Base-by-base conservation (phyloP, 2,329 filamentous ascomycete species). In the Leptographium radiaticola region DNA sequence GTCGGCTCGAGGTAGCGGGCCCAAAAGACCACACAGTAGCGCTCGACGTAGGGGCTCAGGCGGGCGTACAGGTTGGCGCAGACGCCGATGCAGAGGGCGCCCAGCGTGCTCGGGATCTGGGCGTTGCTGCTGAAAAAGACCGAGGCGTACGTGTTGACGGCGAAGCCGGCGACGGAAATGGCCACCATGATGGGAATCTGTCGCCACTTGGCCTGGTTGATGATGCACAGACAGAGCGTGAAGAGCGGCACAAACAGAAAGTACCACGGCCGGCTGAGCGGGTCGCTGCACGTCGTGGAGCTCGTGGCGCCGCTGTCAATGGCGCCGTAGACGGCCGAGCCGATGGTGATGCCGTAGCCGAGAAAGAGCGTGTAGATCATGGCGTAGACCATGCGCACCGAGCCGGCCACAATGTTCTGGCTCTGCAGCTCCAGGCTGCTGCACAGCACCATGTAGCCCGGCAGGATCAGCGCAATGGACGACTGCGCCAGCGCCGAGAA, bases 51-150 rank as follows among this genome's bases (percentile, higher is more conserved):
- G 5, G 75, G 71, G 16, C 81, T 79, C n/a, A 83, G 68, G 2
- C 87, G 78, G 15, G 84, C 84, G 69, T 93, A 91, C 2, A 89
- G 64, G 60, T 94, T 94, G 4, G 87, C 87, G 50, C 89, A 70
- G 38, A 90, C 77, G 12, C 88, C 88, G 15, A 94, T 81, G 0
- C 80, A 78, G 51, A 94, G 75, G 0, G 88, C 87, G 36, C 86
- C 86, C 2, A 93, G 75, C 44, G 87, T 87, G 67, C 86, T 89
- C 53, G 83, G 82, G 36, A 94, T 80, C 59, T 90, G 86, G 0
- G 80, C 79, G 61, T 87, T 89, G 50, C 75, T 78, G 30, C 75
- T 70, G 64, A 91, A 87, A 58, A 77, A 80, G 34, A 75, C 71
- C 36, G 79, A 79, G 15, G 79, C 81, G 67, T 87, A 89, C 68